Percentiles rank a stretch among this genome's conserved stretches.
These are phyloP conservation scores for Hyaloscypha variabilis DNA, from an alignment of 495 filamentous ascomycete genomes.

Conservation along the genomic window DNA sequence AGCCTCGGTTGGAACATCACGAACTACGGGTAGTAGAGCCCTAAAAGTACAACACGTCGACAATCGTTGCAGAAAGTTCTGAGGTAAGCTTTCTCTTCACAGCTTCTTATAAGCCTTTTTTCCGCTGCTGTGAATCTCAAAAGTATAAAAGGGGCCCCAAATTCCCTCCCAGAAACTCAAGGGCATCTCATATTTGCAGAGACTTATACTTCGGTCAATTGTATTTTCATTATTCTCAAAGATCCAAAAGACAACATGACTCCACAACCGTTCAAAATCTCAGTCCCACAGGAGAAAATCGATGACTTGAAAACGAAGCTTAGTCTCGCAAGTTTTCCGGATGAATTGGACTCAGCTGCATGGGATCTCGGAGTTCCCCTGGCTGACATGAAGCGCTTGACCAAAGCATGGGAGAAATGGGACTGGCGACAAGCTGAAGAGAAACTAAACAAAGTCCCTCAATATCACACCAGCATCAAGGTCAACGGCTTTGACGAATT, in stretches of 20 bases:
- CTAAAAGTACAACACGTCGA: background rate
- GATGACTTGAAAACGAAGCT: conserved; percentile 45
- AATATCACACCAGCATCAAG: conserved; percentile 54
- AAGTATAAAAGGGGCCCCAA: background rate
- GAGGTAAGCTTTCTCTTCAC: background rate
- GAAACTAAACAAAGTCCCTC: conserved; percentile 56
- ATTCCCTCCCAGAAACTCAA: background rate
- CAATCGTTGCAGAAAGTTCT: background rate
- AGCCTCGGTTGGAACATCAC: background rate
- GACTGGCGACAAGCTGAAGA: conserved; percentile 56
- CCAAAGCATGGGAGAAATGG: conserved; percentile 49
- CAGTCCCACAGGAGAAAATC: conserved; percentile 43
- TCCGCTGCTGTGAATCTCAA: background rate
- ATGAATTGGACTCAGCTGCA: conserved; percentile 45
- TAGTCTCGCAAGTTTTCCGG: conserved; percentile 43
- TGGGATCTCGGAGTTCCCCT: conserved; percentile 55
- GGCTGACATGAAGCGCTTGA: conserved; percentile 47
- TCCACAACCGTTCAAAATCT: conserved; percentile 44
- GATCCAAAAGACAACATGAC: conserved; percentile 12
- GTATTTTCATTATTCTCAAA: background rate
- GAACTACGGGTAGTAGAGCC: background rate
- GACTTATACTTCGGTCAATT: too few relatives aligned
- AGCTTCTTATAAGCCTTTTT: background rate
- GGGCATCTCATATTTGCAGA: too few relatives aligned
- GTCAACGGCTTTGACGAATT: conserved; percentile 51